Base-by-base conservation (phyloP, 257 asterid species). In the Solanum pimpinellifolium region DNA sequence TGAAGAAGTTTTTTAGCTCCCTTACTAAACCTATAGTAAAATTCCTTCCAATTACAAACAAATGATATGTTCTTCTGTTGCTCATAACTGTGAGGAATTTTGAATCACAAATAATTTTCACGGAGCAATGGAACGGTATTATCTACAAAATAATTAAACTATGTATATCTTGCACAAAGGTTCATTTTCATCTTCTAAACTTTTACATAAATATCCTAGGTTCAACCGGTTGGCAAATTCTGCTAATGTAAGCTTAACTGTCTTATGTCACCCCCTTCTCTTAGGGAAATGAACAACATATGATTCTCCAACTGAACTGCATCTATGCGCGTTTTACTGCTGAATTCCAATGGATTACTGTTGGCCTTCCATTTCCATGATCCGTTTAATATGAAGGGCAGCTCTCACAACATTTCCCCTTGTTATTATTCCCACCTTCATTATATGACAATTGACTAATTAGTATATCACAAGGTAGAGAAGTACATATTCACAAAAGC, bases 401-500 rank as follows among this genome's bases (percentile, higher is more conserved):
- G 93, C 93, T 86, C 92, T 90, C 47, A 91, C 91, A 60, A 91
- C 93, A 75, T 91, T 91, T 77, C 93, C 93, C 77, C 93, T 86
- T 41, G 93, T 91, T 76, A 91, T 88, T 49, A 91, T 90, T 65
- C 93, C 93, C 77, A 91, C 92, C 93, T 91, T 84, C 47, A 31
- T 21, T 49, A 66, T 8, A 44, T 5, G 77, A 83, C 18, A 52
- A 25, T n/a, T 20, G 52, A 33, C 75, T 3, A 31, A 23, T 75
- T 78, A 78, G 88, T 20, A 46, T 11, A 56, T 74, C 23, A 33
- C n/a, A 23, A 46, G 85, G 11, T 5, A 75, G 85, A 31, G 59
- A 72, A 33, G 31, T 11, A 56, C 47, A 84, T 60, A 41, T 27
- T 35, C 73, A 37, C 21, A 37, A 82, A 59, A 29, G 84, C 59